Evolutionary conservation across 345 rosid species (phyloP).

Genomic region (Salix dunnii): DNA sequence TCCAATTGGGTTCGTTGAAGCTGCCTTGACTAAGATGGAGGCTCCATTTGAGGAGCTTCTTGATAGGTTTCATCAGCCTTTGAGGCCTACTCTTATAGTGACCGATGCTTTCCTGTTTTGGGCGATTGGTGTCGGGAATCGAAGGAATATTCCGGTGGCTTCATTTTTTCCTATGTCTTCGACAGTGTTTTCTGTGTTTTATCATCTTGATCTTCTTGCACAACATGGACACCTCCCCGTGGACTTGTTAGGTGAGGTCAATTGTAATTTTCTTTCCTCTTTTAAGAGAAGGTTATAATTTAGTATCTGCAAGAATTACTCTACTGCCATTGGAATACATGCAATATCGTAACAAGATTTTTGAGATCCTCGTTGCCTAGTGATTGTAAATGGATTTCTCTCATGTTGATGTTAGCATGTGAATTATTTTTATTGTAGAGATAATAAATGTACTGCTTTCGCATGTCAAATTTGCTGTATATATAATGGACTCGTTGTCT

Average conservation of each 20-base stretch:
- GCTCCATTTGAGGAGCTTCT: constrained; percentile 19
- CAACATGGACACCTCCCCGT: constrained; percentile 18
- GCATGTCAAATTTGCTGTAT: neutral
- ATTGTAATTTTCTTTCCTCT: neutral
- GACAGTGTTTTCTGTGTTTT: constrained; percentile 12
- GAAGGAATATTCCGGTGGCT: constrained; percentile 26
- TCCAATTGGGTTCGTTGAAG: constrained; percentile 14
- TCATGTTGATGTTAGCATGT: neutral
- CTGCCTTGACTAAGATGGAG: constrained; percentile 21
- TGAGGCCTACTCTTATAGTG: constrained; percentile 1
- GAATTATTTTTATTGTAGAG: neutral
- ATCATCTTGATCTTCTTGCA: constrained; percentile 15
- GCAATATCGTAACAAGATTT: neutral
- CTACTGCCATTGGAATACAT: neutral
- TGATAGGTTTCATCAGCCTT: constrained; percentile 7
- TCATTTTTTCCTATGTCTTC: constrained; percentile 20
- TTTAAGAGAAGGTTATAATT: no score
- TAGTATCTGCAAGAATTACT: neutral
- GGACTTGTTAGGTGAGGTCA: constrained; percentile 6
- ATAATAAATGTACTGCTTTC: no score
- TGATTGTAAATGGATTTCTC: neutral
- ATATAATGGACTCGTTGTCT: neutral
- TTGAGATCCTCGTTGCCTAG: neutral
- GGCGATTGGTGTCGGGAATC: constrained; percentile 16
- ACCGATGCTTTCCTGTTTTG: constrained; percentile 9